phyloP scores from a whole-genome alignment of 2,329 filamentous ascomycete genomes.

The Metarhizium rileyi region DNA sequence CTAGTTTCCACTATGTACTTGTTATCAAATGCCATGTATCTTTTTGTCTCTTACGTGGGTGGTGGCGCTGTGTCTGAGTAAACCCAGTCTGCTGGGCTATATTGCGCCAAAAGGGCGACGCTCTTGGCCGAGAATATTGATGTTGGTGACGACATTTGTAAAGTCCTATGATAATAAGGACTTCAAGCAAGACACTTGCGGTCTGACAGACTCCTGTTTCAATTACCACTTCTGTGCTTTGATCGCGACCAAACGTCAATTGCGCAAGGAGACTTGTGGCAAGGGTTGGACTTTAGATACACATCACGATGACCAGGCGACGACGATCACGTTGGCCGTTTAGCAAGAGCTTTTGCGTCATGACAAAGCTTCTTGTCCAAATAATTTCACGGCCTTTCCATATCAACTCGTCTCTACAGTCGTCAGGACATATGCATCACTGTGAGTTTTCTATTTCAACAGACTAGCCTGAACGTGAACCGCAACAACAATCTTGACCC shows the following conservation, averaged over 20 bases:
- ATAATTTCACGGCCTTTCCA: background rate
- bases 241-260: background rate
- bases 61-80: too few relatives aligned
- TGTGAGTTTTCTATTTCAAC: background rate
- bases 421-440: background rate
- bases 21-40: constrained; percentile 21
- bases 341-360: background rate
- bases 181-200: background rate
- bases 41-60: background rate
- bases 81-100: too few relatives aligned
- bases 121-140: background rate
- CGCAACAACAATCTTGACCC: background rate
- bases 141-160: too few relatives aligned
- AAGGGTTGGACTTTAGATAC: background rate
- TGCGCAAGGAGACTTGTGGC: background rate
- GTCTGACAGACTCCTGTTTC: background rate
- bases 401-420: background rate
- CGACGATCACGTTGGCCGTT: too few relatives aligned
- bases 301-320: background rate
- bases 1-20: constrained; percentile 11
- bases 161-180: too few relatives aligned
- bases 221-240: background rate
- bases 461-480: background rate
- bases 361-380: background rate
- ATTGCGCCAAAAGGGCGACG: background rate